Evolutionary conservation across 225 moss, liverwort and hornwort species (phyloP).

Genomic region (Thuidium tamariscinum): DNA sequence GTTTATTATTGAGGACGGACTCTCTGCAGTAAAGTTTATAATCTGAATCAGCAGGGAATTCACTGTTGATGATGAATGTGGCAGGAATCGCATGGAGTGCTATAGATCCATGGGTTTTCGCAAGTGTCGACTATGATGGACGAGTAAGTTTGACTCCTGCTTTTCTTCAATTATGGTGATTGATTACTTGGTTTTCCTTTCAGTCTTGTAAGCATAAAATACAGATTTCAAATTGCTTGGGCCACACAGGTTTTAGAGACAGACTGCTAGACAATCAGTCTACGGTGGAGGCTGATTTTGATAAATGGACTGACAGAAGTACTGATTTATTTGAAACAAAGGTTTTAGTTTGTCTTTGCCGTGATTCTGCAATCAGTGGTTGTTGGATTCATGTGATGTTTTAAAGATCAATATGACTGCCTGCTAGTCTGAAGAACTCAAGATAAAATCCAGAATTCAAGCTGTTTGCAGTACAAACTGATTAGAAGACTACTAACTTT

Average conservation of each 20-base stretch:
- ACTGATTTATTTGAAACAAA: neutral
- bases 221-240: neutral
- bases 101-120: constrained; percentile 78
- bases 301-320: neutral
- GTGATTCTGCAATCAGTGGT: neutral
- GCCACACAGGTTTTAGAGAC: no score
- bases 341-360: neutral
- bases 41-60: neutral
- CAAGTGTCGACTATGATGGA: constrained; percentile 74
- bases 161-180: neutral
- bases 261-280: neutral
- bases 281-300: no score
- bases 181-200: neutral
- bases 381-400: neutral
- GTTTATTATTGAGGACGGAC: neutral
- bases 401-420: neutral
- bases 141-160: constrained; percentile 25
- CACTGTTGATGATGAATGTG: neutral
- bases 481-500: neutral
- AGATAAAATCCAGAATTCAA: neutral
- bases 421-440: neutral
- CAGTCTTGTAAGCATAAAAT: no score
- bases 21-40: neutral
- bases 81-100: constrained; percentile 83
- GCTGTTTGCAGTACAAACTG: neutral